phyloP scores from a whole-genome alignment of 257 asterid species.

The Plectranthus barbatus region DNA sequence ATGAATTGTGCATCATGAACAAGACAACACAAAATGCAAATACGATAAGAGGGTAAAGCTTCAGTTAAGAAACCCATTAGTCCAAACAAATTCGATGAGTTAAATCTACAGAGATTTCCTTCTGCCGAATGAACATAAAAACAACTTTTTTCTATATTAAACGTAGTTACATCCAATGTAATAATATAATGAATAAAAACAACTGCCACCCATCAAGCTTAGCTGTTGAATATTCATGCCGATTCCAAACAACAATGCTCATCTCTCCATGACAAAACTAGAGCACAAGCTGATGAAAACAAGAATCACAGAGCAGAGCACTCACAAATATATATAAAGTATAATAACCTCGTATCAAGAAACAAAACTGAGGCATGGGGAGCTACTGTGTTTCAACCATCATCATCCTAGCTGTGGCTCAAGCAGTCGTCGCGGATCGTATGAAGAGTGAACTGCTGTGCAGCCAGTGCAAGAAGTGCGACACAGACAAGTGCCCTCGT shows the following conservation, averaged over 20 bases:
- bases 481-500: slow-evolving; percentile 44
- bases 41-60: not conserved
- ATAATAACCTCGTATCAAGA: not conserved
- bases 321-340: not conserved
- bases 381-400: slow-evolving; percentile 5
- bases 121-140: slow-evolving; percentile 1
- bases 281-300: slow-evolving; percentile 20
- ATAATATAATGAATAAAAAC: slow-evolving; percentile 9
- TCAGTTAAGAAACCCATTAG: not conserved
- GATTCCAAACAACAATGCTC: not conserved
- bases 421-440: not conserved
- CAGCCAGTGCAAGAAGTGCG: slow-evolving; percentile 45
- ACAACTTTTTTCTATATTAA: not conserved
- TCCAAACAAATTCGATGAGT: not conserved
- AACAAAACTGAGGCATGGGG: slow-evolving; percentile 15
- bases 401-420: slow-evolving; percentile 15
- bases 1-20: not conserved
- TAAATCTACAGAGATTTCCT: not conserved
- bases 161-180: slow-evolving; percentile 25
- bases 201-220: not conserved
- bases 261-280: not conserved
- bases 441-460: slow-evolving; percentile 39
- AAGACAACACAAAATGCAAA: not conserved
- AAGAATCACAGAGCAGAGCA: slow-evolving; percentile 7
- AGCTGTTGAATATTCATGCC: slow-evolving; percentile 3